A percentile compares a stretch with the other conserved stretches of the same genome.
These are phyloP conservation scores for Nicotiana benthamiana DNA, from an alignment of 257 asterid species.

Conservation along the genomic window DNA sequence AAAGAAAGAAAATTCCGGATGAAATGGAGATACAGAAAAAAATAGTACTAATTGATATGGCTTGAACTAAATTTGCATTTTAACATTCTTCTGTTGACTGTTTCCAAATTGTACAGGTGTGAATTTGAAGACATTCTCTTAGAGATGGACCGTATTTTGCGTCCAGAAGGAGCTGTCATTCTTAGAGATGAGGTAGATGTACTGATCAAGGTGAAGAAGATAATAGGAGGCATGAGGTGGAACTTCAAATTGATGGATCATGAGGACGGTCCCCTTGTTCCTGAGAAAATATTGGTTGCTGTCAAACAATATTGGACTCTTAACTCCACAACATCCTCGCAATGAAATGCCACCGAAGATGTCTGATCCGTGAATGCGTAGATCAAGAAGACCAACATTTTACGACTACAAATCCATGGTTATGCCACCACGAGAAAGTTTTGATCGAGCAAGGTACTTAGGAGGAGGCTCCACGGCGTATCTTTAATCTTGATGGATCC, in stretches of 20 bases:
- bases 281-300: conserved; percentile 69
- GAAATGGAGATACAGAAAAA: neutral
- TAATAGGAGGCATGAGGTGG: conserved; percentile 76
- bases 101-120: conserved; percentile 37
- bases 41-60: neutral
- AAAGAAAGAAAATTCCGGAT: neutral
- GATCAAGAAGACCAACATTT: conserved; percentile 13
- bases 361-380: neutral
- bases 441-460: conserved; percentile 9
- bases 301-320: conserved; percentile 89
- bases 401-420: neutral
- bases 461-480: conserved; percentile 1
- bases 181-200: conserved; percentile 82
- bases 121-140: conserved; percentile 76
- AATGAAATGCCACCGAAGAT: conserved; percentile 21
- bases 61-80: neutral
- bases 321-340: conserved; percentile 69
- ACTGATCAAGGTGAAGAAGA: conserved; percentile 68
- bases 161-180: conserved; percentile 96
- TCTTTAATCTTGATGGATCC: conserved; percentile 9
- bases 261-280: conserved; percentile 89
- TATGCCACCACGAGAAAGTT: conserved; percentile 15
- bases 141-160: conserved; percentile 90
- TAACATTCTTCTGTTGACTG: neutral
- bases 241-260: conserved; percentile 78